Evolutionary conservation across 768 basidiomycete genomes (phyloP), one percentile per base, ranked within the genome.

Genomic region (Cystobasidium ongulense): DNA sequence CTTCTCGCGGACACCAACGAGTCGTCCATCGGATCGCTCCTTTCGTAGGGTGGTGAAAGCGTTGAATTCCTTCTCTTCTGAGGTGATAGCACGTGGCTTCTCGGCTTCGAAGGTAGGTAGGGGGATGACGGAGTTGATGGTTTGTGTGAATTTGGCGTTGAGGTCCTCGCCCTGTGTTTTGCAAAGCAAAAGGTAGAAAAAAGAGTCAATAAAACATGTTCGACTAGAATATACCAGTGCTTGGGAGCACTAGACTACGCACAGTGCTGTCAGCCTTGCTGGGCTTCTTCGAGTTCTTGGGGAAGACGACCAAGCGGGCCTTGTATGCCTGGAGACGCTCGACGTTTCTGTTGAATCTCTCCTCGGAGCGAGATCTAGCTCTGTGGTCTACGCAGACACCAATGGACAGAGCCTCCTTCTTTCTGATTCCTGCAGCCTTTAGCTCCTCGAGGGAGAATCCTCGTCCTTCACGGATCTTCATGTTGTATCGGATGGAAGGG

Each of bases 351-450:
- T 88, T 86, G 85, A 95, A 94, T 80, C 92, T 92, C 87, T 98
- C 94, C 84, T 93, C 94, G 81, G 90, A 92, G 83, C 92, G 82
- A 84, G 94, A 95, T 82, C 92, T 87, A 86, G 96, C 88, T 82
- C 96, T 86, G 85, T 96, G 93, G 84, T 99, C 96, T 77, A 98
- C 92, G 75, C 91, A 89, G 79, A 99, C 90, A 76, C 96, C 96
- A 77, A 99, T 83, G 81, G 90, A 88, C 61, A 88, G 87, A 25
- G 96, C 96, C 83, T 92, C 90, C 85, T 95, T 96, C 84, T 86
- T 87, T 78, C 90, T 88, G 81, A 99, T 86, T 61, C 96, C 96
- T 76, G 94, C 96, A 81, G 90, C 91, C 85, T 93, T 96, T 82
- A 99, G 86, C 83, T 99, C 96, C 59, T 86, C 86, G 57, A 91